Evolutionary conservation across 2,329 filamentous ascomycete species (phyloP).

Genomic region (Geoglossum cookeanum): DNA sequence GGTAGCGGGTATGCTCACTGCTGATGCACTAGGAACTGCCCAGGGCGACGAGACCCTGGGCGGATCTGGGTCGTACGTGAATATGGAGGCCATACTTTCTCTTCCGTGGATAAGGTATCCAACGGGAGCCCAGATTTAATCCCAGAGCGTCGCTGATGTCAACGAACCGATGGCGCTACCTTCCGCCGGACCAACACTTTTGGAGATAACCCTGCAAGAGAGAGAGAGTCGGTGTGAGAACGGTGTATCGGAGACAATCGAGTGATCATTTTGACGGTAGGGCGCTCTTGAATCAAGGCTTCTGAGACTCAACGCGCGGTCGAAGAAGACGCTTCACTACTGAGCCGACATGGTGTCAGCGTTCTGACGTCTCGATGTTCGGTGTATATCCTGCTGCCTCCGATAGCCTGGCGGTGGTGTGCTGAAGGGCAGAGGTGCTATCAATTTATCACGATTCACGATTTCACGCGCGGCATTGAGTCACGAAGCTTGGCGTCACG

Average conservation of each 20-base stretch:
- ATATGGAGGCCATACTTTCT: slow-evolving; percentile 74
- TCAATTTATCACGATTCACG: no score
- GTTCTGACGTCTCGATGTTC: background rate
- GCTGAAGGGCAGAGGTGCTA: no score
- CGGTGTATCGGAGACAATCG: slow-evolving; percentile 28
- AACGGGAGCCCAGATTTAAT: background rate
- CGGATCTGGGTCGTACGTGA: slow-evolving; percentile 81
- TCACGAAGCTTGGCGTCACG: no score
- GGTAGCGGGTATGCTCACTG: slow-evolving; percentile 16
- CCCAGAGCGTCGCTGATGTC: slow-evolving; percentile 4
- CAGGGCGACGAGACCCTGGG: slow-evolving; percentile 82
- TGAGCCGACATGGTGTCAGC: background rate
- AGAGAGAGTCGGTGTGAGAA: slow-evolving; percentile 30
- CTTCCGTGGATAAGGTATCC: background rate
- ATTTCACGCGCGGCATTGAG: no score
- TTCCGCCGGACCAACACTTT: slow-evolving; percentile 3
- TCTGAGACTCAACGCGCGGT: background rate
- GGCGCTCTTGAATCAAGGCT: background rate
- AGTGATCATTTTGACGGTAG: slow-evolving; percentile 29
- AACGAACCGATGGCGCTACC: background rate
- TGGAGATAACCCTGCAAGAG: slow-evolving; percentile 19
- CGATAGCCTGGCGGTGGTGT: no score
- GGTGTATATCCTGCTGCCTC: no score
- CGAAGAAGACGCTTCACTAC: background rate
- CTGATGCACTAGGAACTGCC: slow-evolving; percentile 29